Evolutionary conservation across 78 protist species (phyloP).

Genomic region (Cavenderia fasciculata): DNA sequence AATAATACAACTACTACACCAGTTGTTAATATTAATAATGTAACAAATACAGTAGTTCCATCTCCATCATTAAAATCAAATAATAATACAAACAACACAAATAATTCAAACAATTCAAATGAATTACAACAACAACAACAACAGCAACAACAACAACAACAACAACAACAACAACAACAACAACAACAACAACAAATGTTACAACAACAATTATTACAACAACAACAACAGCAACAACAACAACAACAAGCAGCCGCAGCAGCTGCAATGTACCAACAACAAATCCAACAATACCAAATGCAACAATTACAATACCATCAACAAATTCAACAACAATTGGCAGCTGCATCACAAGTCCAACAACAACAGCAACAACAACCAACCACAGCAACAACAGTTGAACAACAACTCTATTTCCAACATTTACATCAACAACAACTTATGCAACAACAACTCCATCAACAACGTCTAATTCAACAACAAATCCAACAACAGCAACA

Average conservation of each 20-base stretch:
- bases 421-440: conserved; percentile 25
- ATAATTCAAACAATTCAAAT: not conserved
- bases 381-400: conserved; percentile 11
- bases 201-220: not conserved
- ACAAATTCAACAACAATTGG: not conserved
- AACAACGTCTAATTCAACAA: conserved; percentile 30
- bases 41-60: not conserved
- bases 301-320: not conserved
- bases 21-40: not conserved
- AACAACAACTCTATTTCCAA: conserved; percentile 9
- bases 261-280: not conserved
- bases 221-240: conserved; percentile 27
- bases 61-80: not conserved
- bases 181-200: conserved; percentile 25
- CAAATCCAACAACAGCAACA: conserved; percentile 28
- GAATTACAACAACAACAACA: conserved; percentile 37
- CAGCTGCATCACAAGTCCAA: conserved; percentile 22
- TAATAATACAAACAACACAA: not conserved
- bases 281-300: not conserved
- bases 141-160: conserved; percentile 24
- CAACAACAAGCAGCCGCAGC: not conserved
- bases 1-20: not conserved
- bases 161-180: conserved; percentile 11
- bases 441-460: conserved; percentile 1
- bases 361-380: too few relatives aligned